Base-by-base conservation (phyloP, 2,329 filamentous ascomycete species). In the Neofusicoccum cordaticola region DNA sequence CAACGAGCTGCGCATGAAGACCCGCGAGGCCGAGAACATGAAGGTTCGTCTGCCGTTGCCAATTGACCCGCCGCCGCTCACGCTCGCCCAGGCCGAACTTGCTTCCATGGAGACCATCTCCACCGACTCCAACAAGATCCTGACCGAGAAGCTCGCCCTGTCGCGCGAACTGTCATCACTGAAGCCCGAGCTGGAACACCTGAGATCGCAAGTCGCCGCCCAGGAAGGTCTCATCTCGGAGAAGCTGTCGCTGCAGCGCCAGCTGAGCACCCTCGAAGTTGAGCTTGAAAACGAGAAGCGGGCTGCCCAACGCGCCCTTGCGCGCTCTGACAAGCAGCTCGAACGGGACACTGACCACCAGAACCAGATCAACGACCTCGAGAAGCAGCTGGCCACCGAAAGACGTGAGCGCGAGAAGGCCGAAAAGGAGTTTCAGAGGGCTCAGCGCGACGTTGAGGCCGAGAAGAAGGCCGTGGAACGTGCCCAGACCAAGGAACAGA, bases 261-360 rank as follows among this genome's bases (percentile, higher is more conserved):
- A 95, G 76, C 77, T 97, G 34, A 89, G 85, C 71, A 87, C 89
- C 1, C 77, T 93, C 2, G 90, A 96, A 75, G 88, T 92, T 48
- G 90, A 96, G 70, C 83, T 97, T 2, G 91, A 93, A 68, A 91
- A 90, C 69, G 91, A 95, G 74, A 94, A 88, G 75, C 85, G 88
- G n/a, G 84, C 87, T 2, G 81, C 85, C 8, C 85, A 88, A 69
- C 85, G 88, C 60, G 84, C 84, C 3, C 70, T 80, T 4, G 80
- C 80, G 1, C 83, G 84, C 68, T 74, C 77, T 69, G 80, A 79
- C 53, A 79, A 74, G 73, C 84, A 73, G 74, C 85, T 79, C 47
- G 80, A 82, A 62, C 79, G 80, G 44, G 82, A 83, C 68, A 80
- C 78, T 62, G 80, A 80, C 69, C 71, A 82, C 71, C 77, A 74